Evolutionary conservation across 164 flowering plant species (phyloP).

Genomic region (Tetracentron sinense): DNA sequence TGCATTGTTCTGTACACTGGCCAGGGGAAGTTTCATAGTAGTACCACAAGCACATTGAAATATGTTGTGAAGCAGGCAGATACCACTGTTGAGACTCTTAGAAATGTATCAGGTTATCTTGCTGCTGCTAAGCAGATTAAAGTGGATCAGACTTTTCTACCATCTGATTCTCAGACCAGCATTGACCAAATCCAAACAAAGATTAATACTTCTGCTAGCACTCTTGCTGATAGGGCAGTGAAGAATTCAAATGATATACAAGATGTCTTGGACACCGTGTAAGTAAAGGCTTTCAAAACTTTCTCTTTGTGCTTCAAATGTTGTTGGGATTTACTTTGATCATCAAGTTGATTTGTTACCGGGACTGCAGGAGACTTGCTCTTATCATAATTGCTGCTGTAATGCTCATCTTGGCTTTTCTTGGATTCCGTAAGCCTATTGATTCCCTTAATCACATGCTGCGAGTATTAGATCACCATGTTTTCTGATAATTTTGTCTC

Average conservation of each 20-base stretch:
- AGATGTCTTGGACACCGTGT: constrained; percentile 50
- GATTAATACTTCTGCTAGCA: constrained; percentile 55
- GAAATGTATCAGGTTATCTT: constrained; percentile 62
- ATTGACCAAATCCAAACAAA: constrained; percentile 51
- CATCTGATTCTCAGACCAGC: constrained; percentile 41
- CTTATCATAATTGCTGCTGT: constrained; percentile 73
- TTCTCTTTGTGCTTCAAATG: not conserved
- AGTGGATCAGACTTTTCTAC: constrained; percentile 44
- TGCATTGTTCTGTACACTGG: constrained; percentile 71
- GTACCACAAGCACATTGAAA: constrained; percentile 47
- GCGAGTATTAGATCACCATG: not conserved
- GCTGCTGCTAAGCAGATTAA: constrained; percentile 60
- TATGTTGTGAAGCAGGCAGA: constrained; percentile 70
- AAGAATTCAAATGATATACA: constrained; percentile 53
- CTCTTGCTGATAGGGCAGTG: constrained; percentile 36
- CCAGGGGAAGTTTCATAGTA: constrained; percentile 67
- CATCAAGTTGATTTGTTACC: constrained; percentile 11
- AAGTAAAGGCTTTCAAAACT: constrained; percentile 18
- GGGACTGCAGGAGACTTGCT: constrained; percentile 53
- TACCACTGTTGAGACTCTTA: constrained; percentile 52
- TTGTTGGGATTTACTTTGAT: constrained; percentile 3
- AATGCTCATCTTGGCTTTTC: constrained; percentile 73
- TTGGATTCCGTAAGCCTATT: constrained; percentile 75
- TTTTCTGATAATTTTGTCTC: not conserved
- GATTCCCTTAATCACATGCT: not conserved